phyloP scores from a whole-genome alignment of 2,329 filamentous ascomycete species.

The Raffaelea ambrosiae region DNA sequence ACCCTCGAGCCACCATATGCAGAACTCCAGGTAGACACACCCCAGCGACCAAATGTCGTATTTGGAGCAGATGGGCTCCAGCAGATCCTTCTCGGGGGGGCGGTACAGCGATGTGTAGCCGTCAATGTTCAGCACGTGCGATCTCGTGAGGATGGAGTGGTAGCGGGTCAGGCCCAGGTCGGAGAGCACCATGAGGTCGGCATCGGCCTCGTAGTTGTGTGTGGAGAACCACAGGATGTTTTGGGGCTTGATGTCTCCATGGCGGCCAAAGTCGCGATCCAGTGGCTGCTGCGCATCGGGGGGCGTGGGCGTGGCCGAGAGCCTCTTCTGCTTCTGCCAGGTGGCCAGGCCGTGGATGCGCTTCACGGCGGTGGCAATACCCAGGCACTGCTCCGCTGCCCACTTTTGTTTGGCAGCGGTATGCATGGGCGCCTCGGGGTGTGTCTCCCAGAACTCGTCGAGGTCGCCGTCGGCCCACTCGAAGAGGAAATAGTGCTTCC shows the following conservation, averaged over 20 bases:
- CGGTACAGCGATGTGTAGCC: not conserved
- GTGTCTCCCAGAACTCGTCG: not conserved
- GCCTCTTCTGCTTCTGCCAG: not conserved
- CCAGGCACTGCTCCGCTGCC: not conserved
- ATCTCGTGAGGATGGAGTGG: not conserved
- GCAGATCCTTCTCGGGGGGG: not conserved
- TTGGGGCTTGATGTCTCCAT: slow-evolving; percentile 1
- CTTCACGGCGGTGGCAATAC: not conserved
- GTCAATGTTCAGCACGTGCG: not conserved
- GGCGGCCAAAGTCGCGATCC: not conserved
- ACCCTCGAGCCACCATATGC: not conserved
- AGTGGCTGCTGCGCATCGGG: too few relatives aligned
- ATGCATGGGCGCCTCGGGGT: not conserved
- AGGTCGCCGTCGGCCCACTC: not conserved
- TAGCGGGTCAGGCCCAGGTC: not conserved
- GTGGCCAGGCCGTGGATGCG: not conserved
- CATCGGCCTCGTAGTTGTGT: not conserved
- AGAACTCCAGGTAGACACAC: slow-evolving; percentile 1
- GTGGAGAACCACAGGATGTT: not conserved
- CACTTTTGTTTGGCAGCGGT: not conserved
- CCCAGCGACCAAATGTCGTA: slow-evolving; percentile 2
- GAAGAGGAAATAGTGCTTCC: not conserved
- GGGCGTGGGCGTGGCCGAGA: too few relatives aligned
- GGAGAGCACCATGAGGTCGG: not conserved
- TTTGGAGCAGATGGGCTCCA: not conserved